Conservation (phyloP, 1,139 yeast species). For the Martiniozyma asiatica region DNA sequence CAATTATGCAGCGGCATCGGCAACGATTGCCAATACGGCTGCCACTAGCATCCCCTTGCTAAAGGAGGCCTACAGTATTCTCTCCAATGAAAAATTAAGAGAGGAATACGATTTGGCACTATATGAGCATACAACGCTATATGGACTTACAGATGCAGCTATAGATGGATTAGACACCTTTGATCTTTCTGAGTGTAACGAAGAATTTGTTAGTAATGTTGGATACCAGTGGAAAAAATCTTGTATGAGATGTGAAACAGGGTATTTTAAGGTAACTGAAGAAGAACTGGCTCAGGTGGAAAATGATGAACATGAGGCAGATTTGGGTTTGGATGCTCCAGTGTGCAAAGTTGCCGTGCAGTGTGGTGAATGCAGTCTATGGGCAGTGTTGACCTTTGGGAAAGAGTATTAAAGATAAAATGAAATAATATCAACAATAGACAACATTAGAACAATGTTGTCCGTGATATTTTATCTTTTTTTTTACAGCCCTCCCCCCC, state of each 20-base stretch:
- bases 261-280: slow-evolving; percentile 44
- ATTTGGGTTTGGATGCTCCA: slow-evolving; percentile 6
- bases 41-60: slow-evolving; percentile 22
- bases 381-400: too few relatives aligned
- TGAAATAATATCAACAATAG: too few relatives aligned
- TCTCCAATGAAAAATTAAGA: slow-evolving; percentile 31
- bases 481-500: too few relatives aligned
- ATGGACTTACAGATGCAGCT: slow-evolving; percentile 32
- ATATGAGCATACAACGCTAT: slow-evolving; percentile 27
- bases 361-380: slow-evolving; percentile 70
- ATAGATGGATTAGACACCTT: slow-evolving; percentile 8
- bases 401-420: too few relatives aligned
- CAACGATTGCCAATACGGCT: slow-evolving; percentile 1
- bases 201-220: slow-evolving; percentile 20
- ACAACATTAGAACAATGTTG: too few relatives aligned
- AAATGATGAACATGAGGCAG: slow-evolving; percentile 14
- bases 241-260: slow-evolving; percentile 65
- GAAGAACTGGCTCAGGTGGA: slow-evolving; percentile 34
- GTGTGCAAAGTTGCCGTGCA: slow-evolving; percentile 61
- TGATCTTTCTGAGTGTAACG: slow-evolving; percentile 27
- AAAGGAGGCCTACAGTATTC: slow-evolving; percentile 47
- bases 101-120: slow-evolving; percentile 37
- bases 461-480: too few relatives aligned
- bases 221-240: slow-evolving; percentile 32
- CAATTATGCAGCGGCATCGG: slow-evolving; percentile 15